Evolutionary conservation across 2,329 filamentous ascomycete genomes (phyloP).

Genomic region (Aspergillus quadricinctus): DNA sequence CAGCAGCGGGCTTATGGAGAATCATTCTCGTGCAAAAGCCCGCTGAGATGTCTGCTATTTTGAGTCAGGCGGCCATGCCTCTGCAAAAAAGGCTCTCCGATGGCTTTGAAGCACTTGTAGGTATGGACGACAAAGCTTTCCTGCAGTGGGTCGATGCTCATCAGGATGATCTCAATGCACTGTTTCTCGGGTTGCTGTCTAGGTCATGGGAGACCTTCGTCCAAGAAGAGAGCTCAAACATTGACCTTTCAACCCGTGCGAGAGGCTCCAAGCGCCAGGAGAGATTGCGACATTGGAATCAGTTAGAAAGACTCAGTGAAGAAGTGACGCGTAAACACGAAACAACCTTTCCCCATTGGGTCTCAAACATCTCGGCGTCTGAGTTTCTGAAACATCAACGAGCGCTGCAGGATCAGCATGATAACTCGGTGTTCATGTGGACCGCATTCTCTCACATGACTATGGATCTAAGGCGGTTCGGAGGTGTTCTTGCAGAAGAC

Average conservation of each 20-base stretch:
- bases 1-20: conserved; percentile 82
- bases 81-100: conserved; percentile 68
- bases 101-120: conserved; percentile 78
- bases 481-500: conserved; percentile 70
- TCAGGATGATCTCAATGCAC: conserved; percentile 68
- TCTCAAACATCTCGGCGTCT: conserved; percentile 89
- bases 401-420: conserved; percentile 85
- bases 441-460: conserved; percentile 75
- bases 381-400: conserved; percentile 91
- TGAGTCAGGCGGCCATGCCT: conserved; percentile 65
- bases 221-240: conserved; percentile 71
- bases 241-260: conserved; percentile 66
- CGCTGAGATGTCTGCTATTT: conserved; percentile 68
- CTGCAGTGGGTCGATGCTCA: conserved; percentile 83
- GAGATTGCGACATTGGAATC: conserved; percentile 73
- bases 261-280: conserved; percentile 75
- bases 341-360: conserved; percentile 82
- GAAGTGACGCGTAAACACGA: conserved; percentile 77
- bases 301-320: conserved; percentile 63
- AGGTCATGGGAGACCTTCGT: conserved; percentile 88
- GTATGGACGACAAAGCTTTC: conserved; percentile 85
- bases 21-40: conserved; percentile 92
- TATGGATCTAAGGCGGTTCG: conserved; percentile 70
- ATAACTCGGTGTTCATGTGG: conserved; percentile 74
- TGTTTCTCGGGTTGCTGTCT: conserved; percentile 79